Percentiles rank a stretch among this genome's conserved stretches.
phyloP scores from a whole-genome alignment of 2,329 filamentous ascomycete species.

The Pseudopithomyces maydicus region DNA sequence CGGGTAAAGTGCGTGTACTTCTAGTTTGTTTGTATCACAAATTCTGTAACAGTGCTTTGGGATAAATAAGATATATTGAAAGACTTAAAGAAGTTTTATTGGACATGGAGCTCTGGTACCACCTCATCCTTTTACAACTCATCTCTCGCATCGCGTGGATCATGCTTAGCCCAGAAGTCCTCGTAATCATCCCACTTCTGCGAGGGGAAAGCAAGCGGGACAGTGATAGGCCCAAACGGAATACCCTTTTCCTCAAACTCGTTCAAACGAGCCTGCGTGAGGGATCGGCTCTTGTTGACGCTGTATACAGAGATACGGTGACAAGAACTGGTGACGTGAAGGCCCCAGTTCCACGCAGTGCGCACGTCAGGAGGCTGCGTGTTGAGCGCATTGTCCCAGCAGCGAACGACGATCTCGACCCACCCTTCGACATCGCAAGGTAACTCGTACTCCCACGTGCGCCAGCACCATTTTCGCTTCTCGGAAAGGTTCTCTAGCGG shows the following conservation, averaged over 20 bases:
- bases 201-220: conserved; percentile 42
- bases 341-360: conserved; percentile 64
- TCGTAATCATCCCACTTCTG: conserved; percentile 15
- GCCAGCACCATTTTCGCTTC: conserved; percentile 69
- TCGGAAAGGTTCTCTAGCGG: conserved; percentile 63
- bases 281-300: conserved; percentile 56
- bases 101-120: too few species aligned
- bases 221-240: conserved; percentile 57
- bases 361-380: conserved; percentile 52
- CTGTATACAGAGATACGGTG: conserved; percentile 65
- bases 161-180: conserved; percentile 12
- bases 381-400: conserved; percentile 54
- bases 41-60: too few species aligned
- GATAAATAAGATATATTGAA: too few species aligned
- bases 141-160: conserved; percentile 13
- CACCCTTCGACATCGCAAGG: conserved; percentile 60
- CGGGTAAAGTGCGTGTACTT: too few species aligned
- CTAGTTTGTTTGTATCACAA: too few species aligned
- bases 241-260: conserved; percentile 54
- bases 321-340: conserved; percentile 68
- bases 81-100: too few species aligned
- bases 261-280: conserved; percentile 54
- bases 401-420: conserved; percentile 51
- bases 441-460: conserved; percentile 66
- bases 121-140: not conserved